phyloP scores from a whole-genome alignment of 305 asterid genomes.

The Fraxinus velutina region DNA sequence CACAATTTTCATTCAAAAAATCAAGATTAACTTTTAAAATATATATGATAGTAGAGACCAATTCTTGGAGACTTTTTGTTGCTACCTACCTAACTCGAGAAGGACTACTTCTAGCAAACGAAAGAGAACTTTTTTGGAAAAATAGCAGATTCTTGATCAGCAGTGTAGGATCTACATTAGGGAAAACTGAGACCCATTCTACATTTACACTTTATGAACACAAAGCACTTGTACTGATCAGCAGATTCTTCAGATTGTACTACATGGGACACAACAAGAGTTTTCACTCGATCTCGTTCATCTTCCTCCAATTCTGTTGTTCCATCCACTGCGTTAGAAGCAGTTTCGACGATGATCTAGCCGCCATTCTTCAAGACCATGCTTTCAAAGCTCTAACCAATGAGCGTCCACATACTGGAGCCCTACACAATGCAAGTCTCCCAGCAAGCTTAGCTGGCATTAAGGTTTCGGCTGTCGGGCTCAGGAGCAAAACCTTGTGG shows the following conservation, averaged over 20 bases:
- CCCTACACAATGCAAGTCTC: conserved; percentile 49
- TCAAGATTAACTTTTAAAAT: neutral
- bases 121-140: neutral
- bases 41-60: neutral
- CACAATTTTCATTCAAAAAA: neutral
- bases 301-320: conserved; percentile 27
- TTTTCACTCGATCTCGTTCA: conserved; percentile 24
- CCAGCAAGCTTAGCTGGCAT: conserved; percentile 59
- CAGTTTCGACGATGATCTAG: conserved; percentile 40
- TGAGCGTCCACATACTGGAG: conserved; percentile 50
- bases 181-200: neutral
- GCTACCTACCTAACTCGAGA: neutral
- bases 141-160: neutral
- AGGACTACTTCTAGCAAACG: neutral
- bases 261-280: conserved; percentile 25
- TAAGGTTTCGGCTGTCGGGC: conserved; percentile 44
- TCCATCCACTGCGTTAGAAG: conserved; percentile 25
- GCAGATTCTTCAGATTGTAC: conserved; percentile 15
- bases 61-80: neutral
- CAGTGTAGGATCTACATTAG: neutral
- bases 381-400: conserved; percentile 43
- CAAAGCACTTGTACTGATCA: neutral
- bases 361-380: conserved; percentile 46
- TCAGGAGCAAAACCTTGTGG: conserved; percentile 59
- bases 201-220: neutral